These are phyloP conservation scores for Pichia sporocuriosa DNA, from an alignment of 805 yeast genomes.

Conservation along the genomic window DNA sequence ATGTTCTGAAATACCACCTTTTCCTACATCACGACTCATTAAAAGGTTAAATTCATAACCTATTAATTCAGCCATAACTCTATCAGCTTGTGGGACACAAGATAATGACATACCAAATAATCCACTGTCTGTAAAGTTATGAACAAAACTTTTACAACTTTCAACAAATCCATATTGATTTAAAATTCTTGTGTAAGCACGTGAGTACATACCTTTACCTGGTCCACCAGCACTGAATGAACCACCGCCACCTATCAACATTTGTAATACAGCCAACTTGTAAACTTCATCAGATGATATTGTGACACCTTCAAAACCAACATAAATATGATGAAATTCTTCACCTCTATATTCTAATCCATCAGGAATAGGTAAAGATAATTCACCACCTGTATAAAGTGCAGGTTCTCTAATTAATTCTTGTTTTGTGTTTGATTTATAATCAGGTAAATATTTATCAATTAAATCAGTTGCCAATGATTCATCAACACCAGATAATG, in stretches of 20 bases:
- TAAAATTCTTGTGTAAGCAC: constrained; percentile 84
- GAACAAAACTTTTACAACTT: constrained; percentile 81
- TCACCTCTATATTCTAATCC: constrained; percentile 60
- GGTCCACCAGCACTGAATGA: constrained; percentile 99
- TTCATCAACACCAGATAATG: constrained; percentile 80
- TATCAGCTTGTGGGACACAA: constrained; percentile 81
- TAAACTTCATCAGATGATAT: constrained; percentile 81
- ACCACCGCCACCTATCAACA: constrained; percentile 92
- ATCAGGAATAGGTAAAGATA: constrained; percentile 44
- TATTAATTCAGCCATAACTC: constrained; percentile 72
- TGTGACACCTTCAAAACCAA: constrained; percentile 84
- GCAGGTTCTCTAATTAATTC: constrained; percentile 33
- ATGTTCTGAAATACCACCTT: constrained; percentile 54
- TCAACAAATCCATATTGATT: constrained; percentile 90
- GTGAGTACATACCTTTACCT: constrained; percentile 96
- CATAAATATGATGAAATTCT: constrained; percentile 75
- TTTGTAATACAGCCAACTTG: constrained; percentile 84
- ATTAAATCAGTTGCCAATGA: constrained; percentile 61
- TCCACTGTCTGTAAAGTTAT: constrained; percentile 85
- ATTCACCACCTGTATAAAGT: constrained; percentile 53
- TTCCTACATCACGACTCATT: constrained; percentile 39
- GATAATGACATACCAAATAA: constrained; percentile 83
- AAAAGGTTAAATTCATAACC: constrained; percentile 49
- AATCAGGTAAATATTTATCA: constrained; percentile 55
- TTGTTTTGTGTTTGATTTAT: constrained; percentile 33